Percentiles rank a stretch among this genome's conserved stretches.
These are phyloP conservation scores for Pleoardoris graminearum DNA, from an alignment of 2,329 filamentous ascomycete species.

Conservation along the genomic window DNA sequence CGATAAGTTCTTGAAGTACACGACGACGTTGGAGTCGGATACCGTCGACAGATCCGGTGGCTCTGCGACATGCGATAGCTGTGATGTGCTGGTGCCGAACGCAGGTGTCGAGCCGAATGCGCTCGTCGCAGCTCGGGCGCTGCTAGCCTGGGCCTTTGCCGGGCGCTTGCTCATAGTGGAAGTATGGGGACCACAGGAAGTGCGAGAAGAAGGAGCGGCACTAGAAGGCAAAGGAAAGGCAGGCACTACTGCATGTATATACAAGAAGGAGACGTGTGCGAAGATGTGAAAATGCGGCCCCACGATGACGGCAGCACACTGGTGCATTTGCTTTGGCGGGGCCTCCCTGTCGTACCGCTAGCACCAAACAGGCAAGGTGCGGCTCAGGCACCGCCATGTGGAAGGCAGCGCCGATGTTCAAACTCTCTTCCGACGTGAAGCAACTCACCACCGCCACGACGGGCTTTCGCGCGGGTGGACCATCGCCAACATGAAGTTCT, in stretches of 20 bases:
- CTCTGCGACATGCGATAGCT: slow-evolving; percentile 83
- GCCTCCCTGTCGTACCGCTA: slow-evolving; percentile 15
- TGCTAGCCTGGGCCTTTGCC: slow-evolving; percentile 66
- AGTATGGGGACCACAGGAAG: slow-evolving; percentile 10
- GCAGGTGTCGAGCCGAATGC: slow-evolving; percentile 49
- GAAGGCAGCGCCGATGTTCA: slow-evolving; percentile 15
- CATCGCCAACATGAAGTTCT: slow-evolving; percentile 69
- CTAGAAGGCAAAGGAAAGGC: neutral
- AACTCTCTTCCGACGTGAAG: slow-evolving; percentile 16
- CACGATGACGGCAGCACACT: slow-evolving; percentile 26
- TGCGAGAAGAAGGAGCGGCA: slow-evolving; percentile 5
- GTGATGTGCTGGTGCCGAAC: slow-evolving; percentile 57
- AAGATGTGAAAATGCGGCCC: slow-evolving; percentile 16
- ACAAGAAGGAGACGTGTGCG: neutral
- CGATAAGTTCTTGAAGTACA: slow-evolving; percentile 87
- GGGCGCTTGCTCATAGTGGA: slow-evolving; percentile 60
- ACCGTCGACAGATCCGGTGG: slow-evolving; percentile 79
- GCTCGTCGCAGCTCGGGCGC: slow-evolving; percentile 59
- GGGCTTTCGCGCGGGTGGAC: slow-evolving; percentile 21
- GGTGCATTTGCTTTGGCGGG: slow-evolving; percentile 11
- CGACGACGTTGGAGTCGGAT: slow-evolving; percentile 78
- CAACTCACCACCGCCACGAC: slow-evolving; percentile 24
- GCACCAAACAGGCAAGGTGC: neutral
- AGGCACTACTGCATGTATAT: slow-evolving; percentile 1
- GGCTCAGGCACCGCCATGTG: slow-evolving; percentile 14